These are phyloP conservation scores for Ciborinia camelliae DNA, from an alignment of 2,329 filamentous ascomycete species.

Conservation along the genomic window DNA sequence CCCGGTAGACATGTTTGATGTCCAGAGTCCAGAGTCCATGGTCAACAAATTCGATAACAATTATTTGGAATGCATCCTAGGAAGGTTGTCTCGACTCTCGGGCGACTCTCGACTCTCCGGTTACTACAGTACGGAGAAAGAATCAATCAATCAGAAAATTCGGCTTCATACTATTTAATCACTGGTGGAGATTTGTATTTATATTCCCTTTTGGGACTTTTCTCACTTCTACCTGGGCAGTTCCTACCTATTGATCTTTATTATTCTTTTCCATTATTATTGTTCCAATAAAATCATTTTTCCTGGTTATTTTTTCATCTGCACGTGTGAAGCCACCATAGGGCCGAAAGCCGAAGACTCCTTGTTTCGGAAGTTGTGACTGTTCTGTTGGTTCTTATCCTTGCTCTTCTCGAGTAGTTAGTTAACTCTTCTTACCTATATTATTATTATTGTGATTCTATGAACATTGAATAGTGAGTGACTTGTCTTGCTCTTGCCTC, in stretches of 20 bases:
- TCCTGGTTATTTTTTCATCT: neutral
- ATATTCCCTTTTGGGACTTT: neutral
- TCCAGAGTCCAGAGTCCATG: too few relatives aligned
- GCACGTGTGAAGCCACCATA: constrained; percentile 7
- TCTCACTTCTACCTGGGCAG: neutral
- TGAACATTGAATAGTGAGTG: too few relatives aligned
- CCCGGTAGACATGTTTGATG: too few relatives aligned
- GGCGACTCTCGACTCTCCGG: too few relatives aligned
- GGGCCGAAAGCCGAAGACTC: neutral
- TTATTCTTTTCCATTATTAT: neutral
- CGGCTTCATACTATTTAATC: neutral
- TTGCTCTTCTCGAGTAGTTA: too few relatives aligned
- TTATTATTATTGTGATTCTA: too few relatives aligned
- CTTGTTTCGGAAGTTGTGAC: constrained; percentile 9
- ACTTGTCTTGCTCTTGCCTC: neutral
- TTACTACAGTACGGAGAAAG: too few relatives aligned
- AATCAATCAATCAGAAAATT: constrained; percentile 17
- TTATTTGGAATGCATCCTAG: too few relatives aligned
- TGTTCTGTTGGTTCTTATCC: neutral
- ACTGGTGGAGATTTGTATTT: neutral
- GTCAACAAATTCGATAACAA: too few relatives aligned
- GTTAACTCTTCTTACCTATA: neutral
- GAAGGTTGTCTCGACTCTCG: too few relatives aligned
- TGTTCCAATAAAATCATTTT: neutral
- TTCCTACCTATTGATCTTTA: neutral